Conservation (phyloP, 1,139 yeast genomes). For the Taphrina wiesneri region DNA sequence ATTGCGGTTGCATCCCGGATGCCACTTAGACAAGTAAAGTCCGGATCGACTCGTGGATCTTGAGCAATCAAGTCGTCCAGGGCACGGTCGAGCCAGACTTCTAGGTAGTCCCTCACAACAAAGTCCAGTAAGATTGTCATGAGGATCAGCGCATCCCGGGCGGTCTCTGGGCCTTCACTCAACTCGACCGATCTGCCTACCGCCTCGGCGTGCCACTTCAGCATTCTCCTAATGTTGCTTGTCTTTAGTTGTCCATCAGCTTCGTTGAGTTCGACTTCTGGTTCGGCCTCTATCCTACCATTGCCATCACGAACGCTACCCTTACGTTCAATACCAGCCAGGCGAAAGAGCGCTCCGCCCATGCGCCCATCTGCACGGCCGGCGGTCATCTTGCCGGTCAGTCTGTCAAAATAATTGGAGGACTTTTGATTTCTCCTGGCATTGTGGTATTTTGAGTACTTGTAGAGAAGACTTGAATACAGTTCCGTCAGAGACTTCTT, state of each 20-base stretch:
- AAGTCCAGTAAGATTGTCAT: constrained; percentile 68
- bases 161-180: constrained; percentile 59
- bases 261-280: constrained; percentile 40
- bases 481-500: constrained; percentile 68
- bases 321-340: constrained; percentile 35
- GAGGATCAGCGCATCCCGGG: constrained; percentile 65
- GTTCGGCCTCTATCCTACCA: constrained; percentile 15
- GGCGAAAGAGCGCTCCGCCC: constrained; percentile 29
- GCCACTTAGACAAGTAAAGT: constrained; percentile 54
- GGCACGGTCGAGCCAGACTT: constrained; percentile 71
- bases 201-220: constrained; percentile 75
- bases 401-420: constrained; percentile 33
- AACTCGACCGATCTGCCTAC: constrained; percentile 76
- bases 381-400: constrained; percentile 27
- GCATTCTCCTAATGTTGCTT: constrained; percentile 59
- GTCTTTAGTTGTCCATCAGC: constrained; percentile 34
- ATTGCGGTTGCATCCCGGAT: constrained; percentile 64
- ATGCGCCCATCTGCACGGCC: constrained; percentile 26
- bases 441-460: constrained; percentile 37
- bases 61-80: constrained; percentile 50
- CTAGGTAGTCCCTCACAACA: constrained; percentile 72
- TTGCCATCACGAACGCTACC: constrained; percentile 43
- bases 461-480: constrained; percentile 47
- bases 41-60: constrained; percentile 48
- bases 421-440: constrained; percentile 29